A percentile compares a stretch with the other conserved stretches of the same genome.
phyloP scores from a whole-genome alignment of 2,329 filamentous ascomycete genomes.

The Colletotrichum viniferum region DNA sequence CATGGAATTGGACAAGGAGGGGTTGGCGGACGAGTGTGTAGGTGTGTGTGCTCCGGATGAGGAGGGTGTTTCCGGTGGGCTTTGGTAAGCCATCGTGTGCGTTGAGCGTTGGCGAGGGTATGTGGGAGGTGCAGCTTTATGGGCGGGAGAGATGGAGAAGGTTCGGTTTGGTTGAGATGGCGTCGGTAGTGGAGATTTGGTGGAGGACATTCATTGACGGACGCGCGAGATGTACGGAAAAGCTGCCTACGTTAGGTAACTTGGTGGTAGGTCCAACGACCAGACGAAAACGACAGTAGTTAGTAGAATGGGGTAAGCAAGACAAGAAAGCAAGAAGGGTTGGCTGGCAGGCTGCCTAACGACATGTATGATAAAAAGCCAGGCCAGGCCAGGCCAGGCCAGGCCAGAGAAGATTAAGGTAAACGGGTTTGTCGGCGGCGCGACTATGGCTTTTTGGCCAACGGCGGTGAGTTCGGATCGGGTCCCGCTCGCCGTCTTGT shows the following conservation, averaged over 20 bases:
- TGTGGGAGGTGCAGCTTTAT: background rate
- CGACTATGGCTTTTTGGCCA: slow-evolving; percentile 1
- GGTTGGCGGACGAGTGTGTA: slow-evolving; percentile 26
- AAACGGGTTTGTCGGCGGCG: background rate
- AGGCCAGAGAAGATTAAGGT: background rate
- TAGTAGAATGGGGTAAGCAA: background rate
- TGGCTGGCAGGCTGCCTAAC: background rate
- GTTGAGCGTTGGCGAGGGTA: background rate
- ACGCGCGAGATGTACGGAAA: background rate
- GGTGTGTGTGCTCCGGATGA: slow-evolving; percentile 32
- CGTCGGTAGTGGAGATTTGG: background rate
- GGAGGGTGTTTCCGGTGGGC: slow-evolving; percentile 23
- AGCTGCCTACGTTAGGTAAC: background rate
- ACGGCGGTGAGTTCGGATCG: slow-evolving; percentile 14
- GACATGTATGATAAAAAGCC: background rate
- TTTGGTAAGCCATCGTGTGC: slow-evolving; percentile 13
- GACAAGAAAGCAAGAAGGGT: background rate
- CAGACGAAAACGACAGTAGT: slow-evolving; percentile 1
- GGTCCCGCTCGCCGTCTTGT: background rate
- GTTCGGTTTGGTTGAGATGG: background rate
- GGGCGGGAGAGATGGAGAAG: background rate
- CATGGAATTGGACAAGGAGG: slow-evolving; percentile 32
- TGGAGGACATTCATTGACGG: background rate
- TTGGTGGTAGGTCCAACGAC: background rate
- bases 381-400: background rate